These are phyloP conservation scores for Fusarium falciforme DNA, from an alignment of 2,329 filamentous ascomycete genomes.

Conservation along the genomic window DNA sequence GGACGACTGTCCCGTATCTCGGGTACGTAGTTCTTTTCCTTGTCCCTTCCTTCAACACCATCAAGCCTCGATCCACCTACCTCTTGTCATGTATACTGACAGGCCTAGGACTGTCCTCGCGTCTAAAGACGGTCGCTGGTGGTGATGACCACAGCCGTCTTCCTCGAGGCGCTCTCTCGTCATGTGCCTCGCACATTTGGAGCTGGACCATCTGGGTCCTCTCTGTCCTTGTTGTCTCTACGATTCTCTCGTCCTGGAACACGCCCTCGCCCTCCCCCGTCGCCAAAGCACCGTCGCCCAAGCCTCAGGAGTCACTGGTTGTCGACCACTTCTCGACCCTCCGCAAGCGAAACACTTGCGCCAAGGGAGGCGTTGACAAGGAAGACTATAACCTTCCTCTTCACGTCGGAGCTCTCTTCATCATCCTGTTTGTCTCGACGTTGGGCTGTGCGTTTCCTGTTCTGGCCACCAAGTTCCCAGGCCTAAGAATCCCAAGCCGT, in stretches of 20 bases:
- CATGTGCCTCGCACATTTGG: constrained; percentile 49
- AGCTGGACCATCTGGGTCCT: constrained; percentile 56
- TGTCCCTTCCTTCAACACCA: neutral
- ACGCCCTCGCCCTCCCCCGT: constrained; percentile 21
- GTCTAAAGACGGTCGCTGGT: constrained; percentile 49
- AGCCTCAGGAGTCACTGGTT: constrained; percentile 9
- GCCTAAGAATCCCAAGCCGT: constrained; percentile 63
- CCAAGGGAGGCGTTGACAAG: constrained; percentile 44
- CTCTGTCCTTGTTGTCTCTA: constrained; percentile 55
- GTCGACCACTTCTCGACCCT: constrained; percentile 26
- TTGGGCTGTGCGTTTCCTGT: constrained; percentile 66
- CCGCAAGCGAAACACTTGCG: constrained; percentile 46
- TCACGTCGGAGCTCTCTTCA: constrained; percentile 68
- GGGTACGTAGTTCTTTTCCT: constrained; percentile 36
- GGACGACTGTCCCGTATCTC: constrained; percentile 45
- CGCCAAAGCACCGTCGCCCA: constrained; percentile 6
- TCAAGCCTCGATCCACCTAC: constrained; percentile 3
- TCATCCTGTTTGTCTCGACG: constrained; percentile 60
- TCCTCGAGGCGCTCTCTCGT: constrained; percentile 44
- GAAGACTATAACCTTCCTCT: constrained; percentile 65
- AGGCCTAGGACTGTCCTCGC: constrained; percentile 45
- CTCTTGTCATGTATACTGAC: neutral
- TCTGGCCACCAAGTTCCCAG: constrained; percentile 62
- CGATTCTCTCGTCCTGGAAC: constrained; percentile 43
- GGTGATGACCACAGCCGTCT: constrained; percentile 55